Evolutionary conservation across 352 stramenopile genomes (phyloP), one percentile per base, ranked within the genome.

Genomic region (Phytopythium delawarense): DNA sequence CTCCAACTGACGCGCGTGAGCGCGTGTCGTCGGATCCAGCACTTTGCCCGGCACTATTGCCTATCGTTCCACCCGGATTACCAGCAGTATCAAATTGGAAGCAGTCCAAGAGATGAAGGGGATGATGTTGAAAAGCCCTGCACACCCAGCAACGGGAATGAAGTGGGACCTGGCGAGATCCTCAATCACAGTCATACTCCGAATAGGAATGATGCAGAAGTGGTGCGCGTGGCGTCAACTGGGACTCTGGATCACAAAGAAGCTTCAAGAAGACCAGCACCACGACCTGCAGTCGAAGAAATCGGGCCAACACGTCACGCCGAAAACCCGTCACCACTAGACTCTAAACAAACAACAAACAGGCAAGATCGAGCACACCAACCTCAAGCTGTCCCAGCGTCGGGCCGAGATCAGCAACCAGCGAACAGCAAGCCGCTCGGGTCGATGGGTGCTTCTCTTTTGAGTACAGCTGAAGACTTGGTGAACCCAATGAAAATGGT

Each of bases 401-500:
- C 46, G 9, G 9, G 2, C 7, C 1, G 16, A n/a, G 16, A 15
- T 5, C 1, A 3, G 6, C 48, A 54, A 7, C 7, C 48, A 7
- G 48, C 25, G 15, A 39, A 8, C 28, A 16, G 48, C 15, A 54
- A 54, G 8, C 4, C 48, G 23, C 15, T 23, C 16, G 5, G 9
- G 0, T 54, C 48, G 16, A 30, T 39, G 25, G 48, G 25, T 7
- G 15, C 28, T 7, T 18, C 48, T 37, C 44, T 71, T 12, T 63
- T 74, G 30, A 34, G 55, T 6, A 52, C 61, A 1, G 49, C 67
- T 0, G 67, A 74, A 20, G 64, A 74, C 8, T 46, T 74, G 21
- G 40, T 56, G 42, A 74, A 68, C 45, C 59, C 64, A 11, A 74
- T 50, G 52, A 69, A 63, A 28, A 67, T 71, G 55, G 74, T 70